Evolutionary conservation across 2,329 filamentous ascomycete species (phyloP), one percentile per base, ranked within the genome.

Genomic region (Curvularia sp.): DNA sequence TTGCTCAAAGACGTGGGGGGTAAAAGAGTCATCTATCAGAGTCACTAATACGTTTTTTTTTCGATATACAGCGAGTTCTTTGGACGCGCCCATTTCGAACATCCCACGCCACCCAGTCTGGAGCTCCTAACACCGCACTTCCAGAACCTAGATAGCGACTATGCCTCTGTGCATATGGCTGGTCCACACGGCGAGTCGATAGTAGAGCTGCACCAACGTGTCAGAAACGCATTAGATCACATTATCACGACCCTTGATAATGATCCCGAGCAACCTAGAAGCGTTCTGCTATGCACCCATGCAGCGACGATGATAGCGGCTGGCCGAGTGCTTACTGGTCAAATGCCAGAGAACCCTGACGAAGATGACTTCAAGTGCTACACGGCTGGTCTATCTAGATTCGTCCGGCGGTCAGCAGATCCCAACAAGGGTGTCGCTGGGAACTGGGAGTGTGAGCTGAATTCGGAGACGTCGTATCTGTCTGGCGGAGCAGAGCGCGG

Each of bases 291-390:
- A 38, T 97, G 92, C 78, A 90, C 91, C 1, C 95, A 99, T 80
- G 95, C 95, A 1, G 95, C 95, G 3, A 87, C 89, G 10, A 85
- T 98, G 70, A 97, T 99, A 73, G 89, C 91, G 8, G 85, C 95
- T 65, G 94, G 94, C 0, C 85, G 95, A 39, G 88, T 87, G 1
- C 80, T 99, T 67, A 97, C 93, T 1, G 93, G 92, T 9, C 63
- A 68, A 27, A 88, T 94, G 83, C 93, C 93, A 0, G 83, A 86
- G 0, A 86, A 89, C 72, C 82, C 87, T 28, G 86, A 86, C 7
- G 84, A 85, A 51, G 89, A 95, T 62, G 93, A 97, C 76, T 97
- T 97, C 74, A 82, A 84, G 58, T 92, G 92, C 60, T 96, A 89
- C 74, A 97, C 93, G 1, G 94, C 92, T 71, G 89, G 91, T 0